phyloP scores from a whole-genome alignment of 441 rosid genomes.

The Flueggea neowawraea region DNA sequence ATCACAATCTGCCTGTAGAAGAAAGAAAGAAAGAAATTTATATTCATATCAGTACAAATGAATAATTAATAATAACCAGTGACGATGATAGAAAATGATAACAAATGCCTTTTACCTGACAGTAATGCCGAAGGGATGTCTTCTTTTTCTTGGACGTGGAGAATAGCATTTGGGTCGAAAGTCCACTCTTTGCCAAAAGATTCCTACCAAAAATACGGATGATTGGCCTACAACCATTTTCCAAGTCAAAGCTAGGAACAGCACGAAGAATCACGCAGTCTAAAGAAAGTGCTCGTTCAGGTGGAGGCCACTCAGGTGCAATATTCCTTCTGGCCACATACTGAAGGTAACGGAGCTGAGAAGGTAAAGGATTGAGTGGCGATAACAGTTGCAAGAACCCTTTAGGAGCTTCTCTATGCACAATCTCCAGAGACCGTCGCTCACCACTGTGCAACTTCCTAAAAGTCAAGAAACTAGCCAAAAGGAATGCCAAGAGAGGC shows the following conservation, averaged over 20 bases:
- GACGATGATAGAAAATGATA: not conserved
- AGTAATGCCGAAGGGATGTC: slow-evolving; percentile 64
- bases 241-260: slow-evolving; percentile 84
- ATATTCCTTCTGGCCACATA: slow-evolving; percentile 87
- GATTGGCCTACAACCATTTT: slow-evolving; percentile 93
- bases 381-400: slow-evolving; percentile 88
- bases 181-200: slow-evolving; percentile 50
- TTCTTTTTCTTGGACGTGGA: slow-evolving; percentile 73
- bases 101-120: slow-evolving; percentile 46
- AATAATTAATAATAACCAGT: slow-evolving; percentile 6
- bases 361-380: slow-evolving; percentile 91
- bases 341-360: slow-evolving; percentile 96
- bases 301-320: slow-evolving; percentile 96
- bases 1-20: slow-evolving; percentile 84
- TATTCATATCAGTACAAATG: slow-evolving; percentile 6
- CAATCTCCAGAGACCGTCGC: slow-evolving; percentile 81
- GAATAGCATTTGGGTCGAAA: slow-evolving; percentile 86
- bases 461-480: slow-evolving; percentile 82
- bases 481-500: slow-evolving; percentile 85
- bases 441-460: slow-evolving; percentile 75
- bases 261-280: slow-evolving; percentile 87
- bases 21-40: slow-evolving; percentile 16
- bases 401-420: slow-evolving; percentile 95
- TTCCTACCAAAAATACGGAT: slow-evolving; percentile 91
- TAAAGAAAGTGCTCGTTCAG: slow-evolving; percentile 86